Conservation (phyloP, 208 protist species). For the Acanthamoeba lenticulata region DNA sequence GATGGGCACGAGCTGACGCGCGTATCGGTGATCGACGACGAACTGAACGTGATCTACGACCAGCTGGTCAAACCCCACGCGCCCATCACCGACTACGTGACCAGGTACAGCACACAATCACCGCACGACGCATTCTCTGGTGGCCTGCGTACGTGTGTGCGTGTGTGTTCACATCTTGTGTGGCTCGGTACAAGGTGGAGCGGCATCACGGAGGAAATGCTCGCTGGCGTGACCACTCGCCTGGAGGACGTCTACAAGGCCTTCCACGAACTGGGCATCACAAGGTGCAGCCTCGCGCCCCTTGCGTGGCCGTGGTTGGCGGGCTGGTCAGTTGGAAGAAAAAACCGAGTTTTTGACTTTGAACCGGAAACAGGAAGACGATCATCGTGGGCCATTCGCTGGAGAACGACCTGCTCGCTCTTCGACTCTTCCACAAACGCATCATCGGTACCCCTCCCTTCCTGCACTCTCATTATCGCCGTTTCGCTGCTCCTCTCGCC, state of each 20-base stretch:
- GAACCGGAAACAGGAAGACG: conserved; percentile 76
- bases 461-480: background rate
- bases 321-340: too few species aligned
- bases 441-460: conserved; percentile 86
- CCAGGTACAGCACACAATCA: conserved; percentile 77
- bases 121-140: background rate
- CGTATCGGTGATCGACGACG: conserved; percentile 89
- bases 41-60: conserved; percentile 88
- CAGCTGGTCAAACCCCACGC: conserved; percentile 88
- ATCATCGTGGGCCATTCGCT: conserved; percentile 94
- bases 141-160: background rate
- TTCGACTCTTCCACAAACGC: conserved; percentile 88
- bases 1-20: conserved; percentile 88
- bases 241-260: conserved; percentile 88
- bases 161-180: background rate
- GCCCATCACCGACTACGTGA: conserved; percentile 91
- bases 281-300: background rate
- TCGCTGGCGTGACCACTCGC: conserved; percentile 86
- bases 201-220: conserved; percentile 90
- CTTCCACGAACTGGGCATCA: conserved; percentile 85
- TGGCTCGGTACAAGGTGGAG: conserved; percentile 70
- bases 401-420: conserved; percentile 94
- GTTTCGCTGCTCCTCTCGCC: background rate
- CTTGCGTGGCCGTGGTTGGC: background rate
- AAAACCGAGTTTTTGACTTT: background rate